Evolutionary conservation across 2,329 filamentous ascomycete genomes (phyloP).

Genomic region (Penicillium sp.): DNA sequence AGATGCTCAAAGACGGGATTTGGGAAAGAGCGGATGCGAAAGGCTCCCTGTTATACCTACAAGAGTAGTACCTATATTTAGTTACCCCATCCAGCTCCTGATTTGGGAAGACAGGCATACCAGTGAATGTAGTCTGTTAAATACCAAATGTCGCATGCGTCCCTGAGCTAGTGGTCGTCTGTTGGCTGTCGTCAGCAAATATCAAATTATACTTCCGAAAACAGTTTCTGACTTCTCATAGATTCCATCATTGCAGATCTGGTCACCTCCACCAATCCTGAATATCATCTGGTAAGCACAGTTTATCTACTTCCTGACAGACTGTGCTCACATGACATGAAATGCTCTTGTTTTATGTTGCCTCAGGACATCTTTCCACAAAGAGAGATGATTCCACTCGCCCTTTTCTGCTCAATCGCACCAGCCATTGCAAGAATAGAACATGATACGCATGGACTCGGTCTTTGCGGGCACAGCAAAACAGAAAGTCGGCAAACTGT

Average conservation of each 20-base stretch:
- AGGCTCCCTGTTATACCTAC: no score
- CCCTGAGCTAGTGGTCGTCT: no score
- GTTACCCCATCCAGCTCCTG: no score
- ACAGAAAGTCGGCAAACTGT: background rate
- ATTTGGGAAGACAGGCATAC: no score
- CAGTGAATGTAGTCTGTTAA: no score
- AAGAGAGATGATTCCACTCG: background rate
- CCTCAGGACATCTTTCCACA: background rate
- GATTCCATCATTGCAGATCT: background rate
- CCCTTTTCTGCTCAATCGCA: background rate
- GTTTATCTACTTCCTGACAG: background rate
- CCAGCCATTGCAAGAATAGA: background rate
- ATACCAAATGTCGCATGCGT: no score
- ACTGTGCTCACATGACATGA: background rate
- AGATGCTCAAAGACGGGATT: no score
- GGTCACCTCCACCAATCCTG: background rate
- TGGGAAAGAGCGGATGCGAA: no score
- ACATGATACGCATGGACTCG: background rate
- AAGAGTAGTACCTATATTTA: no score
- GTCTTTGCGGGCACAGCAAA: background rate
- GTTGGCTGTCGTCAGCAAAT: no score
- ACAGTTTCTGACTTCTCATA: background rate
- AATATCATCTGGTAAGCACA: background rate
- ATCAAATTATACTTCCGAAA: background rate
- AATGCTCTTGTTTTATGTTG: background rate